Percentiles rank a stretch among this genome's conserved stretches.
Conservation (phyloP, 257 asterid species). For the Nicotiana noctiflora region DNA sequence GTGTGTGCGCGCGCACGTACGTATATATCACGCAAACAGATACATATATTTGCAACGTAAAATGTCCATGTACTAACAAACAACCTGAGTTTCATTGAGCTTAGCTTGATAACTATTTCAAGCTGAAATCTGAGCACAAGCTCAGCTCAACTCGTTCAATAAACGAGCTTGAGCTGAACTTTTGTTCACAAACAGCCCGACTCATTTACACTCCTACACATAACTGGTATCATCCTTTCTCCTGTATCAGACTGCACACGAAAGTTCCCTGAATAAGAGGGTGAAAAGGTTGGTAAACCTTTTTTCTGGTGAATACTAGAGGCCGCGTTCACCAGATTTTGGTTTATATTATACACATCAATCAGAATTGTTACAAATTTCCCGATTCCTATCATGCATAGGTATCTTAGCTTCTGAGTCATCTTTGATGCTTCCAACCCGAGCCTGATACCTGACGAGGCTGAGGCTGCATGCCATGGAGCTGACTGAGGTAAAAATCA, state of each 20-base stretch:
- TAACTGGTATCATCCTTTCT: not conserved
- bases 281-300: not conserved
- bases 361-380: not conserved
- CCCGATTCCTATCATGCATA: not conserved
- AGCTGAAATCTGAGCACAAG: not conserved
- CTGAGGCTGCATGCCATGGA: no score
- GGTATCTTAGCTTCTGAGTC: not conserved
- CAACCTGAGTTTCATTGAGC: not conserved
- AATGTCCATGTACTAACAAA: not conserved
- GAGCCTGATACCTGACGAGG: not conserved
- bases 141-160: not conserved
- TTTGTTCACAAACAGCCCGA: not conserved
- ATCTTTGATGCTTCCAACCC: not conserved
- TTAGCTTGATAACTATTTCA: not conserved
- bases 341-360: not conserved
- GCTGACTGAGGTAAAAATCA: not conserved
- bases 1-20: no score
- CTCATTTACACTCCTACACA: slow-evolving; percentile 1
- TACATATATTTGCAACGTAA: not conserved
- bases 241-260: not conserved
- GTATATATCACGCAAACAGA: not conserved
- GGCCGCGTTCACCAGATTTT: not conserved
- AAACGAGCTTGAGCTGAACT: not conserved
- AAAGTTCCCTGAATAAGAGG: not conserved
- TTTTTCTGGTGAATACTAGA: not conserved